Conservation (phyloP, 2,329 filamentous ascomycete genomes). For the Ceratocystis cacaofunesta region DNA sequence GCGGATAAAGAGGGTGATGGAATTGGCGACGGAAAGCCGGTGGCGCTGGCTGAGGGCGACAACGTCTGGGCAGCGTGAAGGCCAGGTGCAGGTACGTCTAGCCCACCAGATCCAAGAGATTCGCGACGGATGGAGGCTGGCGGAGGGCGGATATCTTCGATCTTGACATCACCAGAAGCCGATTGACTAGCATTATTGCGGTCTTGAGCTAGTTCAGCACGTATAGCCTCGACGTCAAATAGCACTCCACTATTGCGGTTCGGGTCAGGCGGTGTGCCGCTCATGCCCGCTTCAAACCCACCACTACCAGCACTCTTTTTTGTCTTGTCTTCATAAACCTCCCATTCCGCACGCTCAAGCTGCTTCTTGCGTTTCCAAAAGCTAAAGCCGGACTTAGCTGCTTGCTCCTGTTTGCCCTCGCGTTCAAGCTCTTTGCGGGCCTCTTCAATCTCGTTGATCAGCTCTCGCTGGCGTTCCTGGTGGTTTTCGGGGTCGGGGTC, state of each 20-base stretch:
- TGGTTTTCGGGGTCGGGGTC: slow-evolving; percentile 95
- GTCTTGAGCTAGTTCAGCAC: slow-evolving; percentile 71
- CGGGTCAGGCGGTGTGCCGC: slow-evolving; percentile 28
- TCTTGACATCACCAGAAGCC: neutral
- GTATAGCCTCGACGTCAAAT: slow-evolving; percentile 91
- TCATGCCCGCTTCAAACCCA: slow-evolving; percentile 24
- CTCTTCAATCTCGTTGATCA: slow-evolving; percentile 94
- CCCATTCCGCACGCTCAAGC: slow-evolving; percentile 74
- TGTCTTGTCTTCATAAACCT: slow-evolving; percentile 66
- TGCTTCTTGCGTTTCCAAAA: slow-evolving; percentile 77
- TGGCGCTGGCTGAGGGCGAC: slow-evolving; percentile 9
- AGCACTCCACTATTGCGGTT: slow-evolving; percentile 47
- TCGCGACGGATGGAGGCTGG: slow-evolving; percentile 13
- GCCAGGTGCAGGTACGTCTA: slow-evolving; percentile 7
- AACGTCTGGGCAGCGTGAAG: neutral
- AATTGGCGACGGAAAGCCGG: slow-evolving; percentile 1
- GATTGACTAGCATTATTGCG: slow-evolving; percentile 38
- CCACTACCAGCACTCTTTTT: slow-evolving; percentile 24
- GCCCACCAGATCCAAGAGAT: neutral
- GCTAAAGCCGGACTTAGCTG: slow-evolving; percentile 46
- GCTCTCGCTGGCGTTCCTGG: slow-evolving; percentile 68
- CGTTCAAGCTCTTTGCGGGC: slow-evolving; percentile 74
- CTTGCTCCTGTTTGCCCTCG: slow-evolving; percentile 43
- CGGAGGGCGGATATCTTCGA: slow-evolving; percentile 12
- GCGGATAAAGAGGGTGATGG: slow-evolving; percentile 7